A percentile compares a stretch with the other conserved stretches of the same genome.
Evolutionary conservation across 1,139 yeast genomes (phyloP).

Genomic region (Tardiomyces blankii): DNA sequence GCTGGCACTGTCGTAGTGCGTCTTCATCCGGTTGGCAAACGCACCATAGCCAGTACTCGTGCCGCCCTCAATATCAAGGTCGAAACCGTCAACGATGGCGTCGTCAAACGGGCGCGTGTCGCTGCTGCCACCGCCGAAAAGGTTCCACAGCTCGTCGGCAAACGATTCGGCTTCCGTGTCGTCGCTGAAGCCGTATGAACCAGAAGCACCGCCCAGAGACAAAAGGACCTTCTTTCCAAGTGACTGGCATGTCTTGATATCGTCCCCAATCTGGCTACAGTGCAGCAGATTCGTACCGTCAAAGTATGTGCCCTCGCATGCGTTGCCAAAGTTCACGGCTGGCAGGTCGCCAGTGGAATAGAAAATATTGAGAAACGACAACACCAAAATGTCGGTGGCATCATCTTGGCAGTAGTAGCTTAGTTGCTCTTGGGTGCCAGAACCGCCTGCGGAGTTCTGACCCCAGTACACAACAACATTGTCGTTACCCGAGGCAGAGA

Average conservation of each 20-base stretch:
- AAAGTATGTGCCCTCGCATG: conserved; percentile 21
- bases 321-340: conserved; percentile 53
- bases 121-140: conserved; percentile 66
- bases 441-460: conserved; percentile 61
- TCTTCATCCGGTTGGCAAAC: conserved; percentile 41
- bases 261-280: conserved; percentile 46
- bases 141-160: conserved; percentile 71
- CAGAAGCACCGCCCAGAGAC: conserved; percentile 75
- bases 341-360: conserved; percentile 39
- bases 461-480: conserved; percentile 89
- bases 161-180: conserved; percentile 53
- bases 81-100: conserved; percentile 57
- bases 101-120: conserved; percentile 61
- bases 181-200: conserved; percentile 57
- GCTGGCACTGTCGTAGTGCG: conserved; percentile 34
- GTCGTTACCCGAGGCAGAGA: conserved; percentile 22
- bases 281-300: conserved; percentile 14
- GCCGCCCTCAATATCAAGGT: conserved; percentile 55
- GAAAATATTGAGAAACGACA: conserved; percentile 60
- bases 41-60: conserved; percentile 41
- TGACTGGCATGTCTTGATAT: conserved; percentile 62
- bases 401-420: conserved; percentile 58
- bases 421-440: conserved; percentile 43
- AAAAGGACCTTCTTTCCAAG: conserved; percentile 62
- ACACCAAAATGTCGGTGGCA: conserved; percentile 58